A percentile compares a stretch with the other conserved stretches of the same genome.
These are phyloP conservation scores for Jamesozyma rosinii DNA, from an alignment of 805 yeast genomes.

Conservation along the genomic window DNA sequence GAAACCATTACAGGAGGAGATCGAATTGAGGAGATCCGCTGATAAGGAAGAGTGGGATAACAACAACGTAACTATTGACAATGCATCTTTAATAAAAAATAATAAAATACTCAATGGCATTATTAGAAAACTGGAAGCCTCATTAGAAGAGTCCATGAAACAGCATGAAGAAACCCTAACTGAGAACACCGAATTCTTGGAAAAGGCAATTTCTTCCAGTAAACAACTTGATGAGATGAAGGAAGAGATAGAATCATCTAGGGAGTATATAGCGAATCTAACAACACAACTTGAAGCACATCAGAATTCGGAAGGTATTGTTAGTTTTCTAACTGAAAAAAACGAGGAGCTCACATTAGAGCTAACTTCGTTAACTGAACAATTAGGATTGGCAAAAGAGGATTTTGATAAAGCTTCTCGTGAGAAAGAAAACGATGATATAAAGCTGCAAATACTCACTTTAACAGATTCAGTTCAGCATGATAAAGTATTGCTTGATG, in stretches of 20 bases:
- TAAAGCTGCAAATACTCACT: not conserved
- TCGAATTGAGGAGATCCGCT: slow-evolving; percentile 14
- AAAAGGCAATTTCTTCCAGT: slow-evolving; percentile 2
- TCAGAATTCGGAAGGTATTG: slow-evolving; percentile 26
- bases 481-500: not conserved
- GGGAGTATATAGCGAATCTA: slow-evolving; percentile 18
- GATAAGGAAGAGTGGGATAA: slow-evolving; percentile 25
- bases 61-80: not conserved
- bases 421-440: not conserved
- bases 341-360: slow-evolving; percentile 31
- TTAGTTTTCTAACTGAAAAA: slow-evolving; percentile 31
- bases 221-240: not conserved
- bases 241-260: slow-evolving; percentile 10
- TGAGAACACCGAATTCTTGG: slow-evolving; percentile 7
- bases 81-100: slow-evolving; percentile 1
- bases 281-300: slow-evolving; percentile 24
- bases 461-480: not conserved
- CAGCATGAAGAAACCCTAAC: slow-evolving; percentile 6
- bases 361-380: slow-evolving; percentile 29
- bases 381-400: slow-evolving; percentile 34
- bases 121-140: slow-evolving; percentile 4
- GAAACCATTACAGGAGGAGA: slow-evolving; percentile 28
- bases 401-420: not conserved
- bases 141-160: slow-evolving; percentile 5
- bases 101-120: slow-evolving; percentile 2